Evolutionary conservation across 129 eudicot species (phyloP).

Genomic region (Centaurea solstitialis): DNA sequence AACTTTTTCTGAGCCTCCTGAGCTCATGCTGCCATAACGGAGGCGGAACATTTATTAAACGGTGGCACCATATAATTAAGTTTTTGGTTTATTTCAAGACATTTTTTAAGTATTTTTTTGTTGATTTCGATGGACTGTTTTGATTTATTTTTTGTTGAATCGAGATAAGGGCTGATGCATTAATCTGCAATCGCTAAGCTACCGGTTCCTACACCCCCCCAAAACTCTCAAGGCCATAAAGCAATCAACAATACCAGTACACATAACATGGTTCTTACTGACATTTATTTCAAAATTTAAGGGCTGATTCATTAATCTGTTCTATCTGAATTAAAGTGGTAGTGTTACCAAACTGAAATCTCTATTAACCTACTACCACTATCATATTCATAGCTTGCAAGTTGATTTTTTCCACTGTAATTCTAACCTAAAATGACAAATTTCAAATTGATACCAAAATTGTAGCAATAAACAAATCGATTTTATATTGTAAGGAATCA

Average conservation of each 20-base stretch:
- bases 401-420: not conserved
- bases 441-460: not conserved
- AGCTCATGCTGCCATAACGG: too few relatives aligned
- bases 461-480: not conserved
- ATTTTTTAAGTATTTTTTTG: too few relatives aligned
- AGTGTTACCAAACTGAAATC: not conserved
- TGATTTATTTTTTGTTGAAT: too few relatives aligned
- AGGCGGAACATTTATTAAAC: too few relatives aligned
- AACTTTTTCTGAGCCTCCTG: too few relatives aligned
- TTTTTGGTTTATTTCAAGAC: too few relatives aligned
- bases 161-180: too few relatives aligned
- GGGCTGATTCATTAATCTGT: not conserved
- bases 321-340: not conserved
- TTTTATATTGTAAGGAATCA: not conserved
- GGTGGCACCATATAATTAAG: too few relatives aligned
- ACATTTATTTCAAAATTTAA: not conserved
- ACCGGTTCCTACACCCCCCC: too few relatives aligned
- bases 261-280: not conserved
- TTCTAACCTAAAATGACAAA: not conserved
- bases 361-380: not conserved
- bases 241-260: not conserved
- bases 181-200: too few relatives aligned
- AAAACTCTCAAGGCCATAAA: too few relatives aligned
- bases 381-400: not conserved
- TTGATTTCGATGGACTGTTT: too few relatives aligned